Conservation (phyloP, 2,329 filamentous ascomycete species). For the Botrytis fragariae region DNA sequence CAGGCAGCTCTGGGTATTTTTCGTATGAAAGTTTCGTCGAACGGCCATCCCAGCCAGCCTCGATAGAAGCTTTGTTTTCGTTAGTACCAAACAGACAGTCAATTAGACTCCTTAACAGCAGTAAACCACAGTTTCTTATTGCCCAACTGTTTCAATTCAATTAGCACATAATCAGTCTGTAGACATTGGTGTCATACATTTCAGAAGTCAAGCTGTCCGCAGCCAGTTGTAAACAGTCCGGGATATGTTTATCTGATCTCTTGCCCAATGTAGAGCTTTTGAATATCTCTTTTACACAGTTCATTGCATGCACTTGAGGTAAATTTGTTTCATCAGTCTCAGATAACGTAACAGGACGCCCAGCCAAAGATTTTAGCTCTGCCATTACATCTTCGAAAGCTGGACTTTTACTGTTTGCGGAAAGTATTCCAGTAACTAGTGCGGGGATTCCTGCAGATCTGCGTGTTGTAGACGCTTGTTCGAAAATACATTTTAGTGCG, state of each 20-base stretch:
- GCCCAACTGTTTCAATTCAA: conserved; percentile 63
- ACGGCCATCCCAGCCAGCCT: conserved; percentile 61
- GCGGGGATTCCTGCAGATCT: conserved; percentile 90
- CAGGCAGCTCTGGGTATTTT: conserved; percentile 63
- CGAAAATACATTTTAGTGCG: conserved; percentile 67
- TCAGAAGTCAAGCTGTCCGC: conserved; percentile 75
- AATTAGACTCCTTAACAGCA: conserved; percentile 83
- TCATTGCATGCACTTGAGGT: conserved; percentile 91
- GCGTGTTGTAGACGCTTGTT: conserved; percentile 78
- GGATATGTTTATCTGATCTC: conserved; percentile 70
- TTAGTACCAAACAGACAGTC: conserved; percentile 74
- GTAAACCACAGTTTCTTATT: conserved; percentile 87
- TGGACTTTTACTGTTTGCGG: conserved; percentile 57
- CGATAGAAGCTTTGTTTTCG: conserved; percentile 64
- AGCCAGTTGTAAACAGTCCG: conserved; percentile 73
- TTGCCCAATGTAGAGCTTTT: conserved; percentile 75
- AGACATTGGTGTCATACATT: conserved; percentile 51
- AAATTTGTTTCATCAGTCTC: conserved; percentile 62
- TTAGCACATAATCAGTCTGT: conserved; percentile 16
- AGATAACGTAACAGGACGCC: conserved; percentile 50
- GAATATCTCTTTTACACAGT: conserved; percentile 89
- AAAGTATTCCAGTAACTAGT: conserved; percentile 77
- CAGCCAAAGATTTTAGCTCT: conserved; percentile 59
- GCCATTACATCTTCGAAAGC: conserved; percentile 65
- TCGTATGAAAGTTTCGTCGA: conserved; percentile 66